Evolutionary conservation across 352 stramenopile genomes (phyloP).

Genomic region (Globisporangium nagaii): DNA sequence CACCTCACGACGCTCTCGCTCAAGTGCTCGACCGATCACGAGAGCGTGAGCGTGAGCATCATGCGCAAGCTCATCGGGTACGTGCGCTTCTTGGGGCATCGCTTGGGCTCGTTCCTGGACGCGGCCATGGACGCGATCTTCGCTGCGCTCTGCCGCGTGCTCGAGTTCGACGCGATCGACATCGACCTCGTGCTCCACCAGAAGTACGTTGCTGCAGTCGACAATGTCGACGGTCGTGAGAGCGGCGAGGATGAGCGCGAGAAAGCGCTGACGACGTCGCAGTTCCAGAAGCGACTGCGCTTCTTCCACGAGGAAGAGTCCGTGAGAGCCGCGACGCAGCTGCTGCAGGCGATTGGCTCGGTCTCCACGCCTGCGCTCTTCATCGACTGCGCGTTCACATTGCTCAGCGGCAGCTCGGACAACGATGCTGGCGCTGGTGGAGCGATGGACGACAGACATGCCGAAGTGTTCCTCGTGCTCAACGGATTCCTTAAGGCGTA

Average conservation of each 20-base stretch:
- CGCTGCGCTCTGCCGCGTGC: slow-evolving; percentile 34
- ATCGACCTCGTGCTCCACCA: slow-evolving; percentile 70
- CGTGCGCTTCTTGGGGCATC: slow-evolving; percentile 34
- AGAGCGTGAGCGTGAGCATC: slow-evolving; percentile 43
- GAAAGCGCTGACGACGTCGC: slow-evolving; percentile 34
- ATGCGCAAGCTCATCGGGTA: slow-evolving; percentile 75
- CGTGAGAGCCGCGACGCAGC: slow-evolving; percentile 28
- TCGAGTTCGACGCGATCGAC: slow-evolving; percentile 65
- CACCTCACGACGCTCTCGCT: slow-evolving; percentile 65
- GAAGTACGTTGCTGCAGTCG: slow-evolving; percentile 10
- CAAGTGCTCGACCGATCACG: slow-evolving; percentile 54
- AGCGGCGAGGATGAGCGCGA: neutral
- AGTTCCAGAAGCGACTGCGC: slow-evolving; percentile 76
- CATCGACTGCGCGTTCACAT: slow-evolving; percentile 56
- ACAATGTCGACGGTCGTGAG: neutral
- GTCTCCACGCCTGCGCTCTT: slow-evolving; percentile 50
- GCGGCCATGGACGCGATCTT: slow-evolving; percentile 42
- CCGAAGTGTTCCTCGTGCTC: slow-evolving; percentile 53
- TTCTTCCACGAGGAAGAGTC: slow-evolving; percentile 72
- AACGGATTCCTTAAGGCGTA: slow-evolving; percentile 53
- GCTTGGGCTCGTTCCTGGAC: slow-evolving; percentile 44
- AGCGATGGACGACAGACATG: slow-evolving; percentile 8
- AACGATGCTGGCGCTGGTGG: neutral
- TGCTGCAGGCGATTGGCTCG: slow-evolving; percentile 45
- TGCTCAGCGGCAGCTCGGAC: too few species aligned